Evolutionary conservation across 78 protist species (phyloP).

Genomic region (Tieghemostelium lacteum): DNA sequence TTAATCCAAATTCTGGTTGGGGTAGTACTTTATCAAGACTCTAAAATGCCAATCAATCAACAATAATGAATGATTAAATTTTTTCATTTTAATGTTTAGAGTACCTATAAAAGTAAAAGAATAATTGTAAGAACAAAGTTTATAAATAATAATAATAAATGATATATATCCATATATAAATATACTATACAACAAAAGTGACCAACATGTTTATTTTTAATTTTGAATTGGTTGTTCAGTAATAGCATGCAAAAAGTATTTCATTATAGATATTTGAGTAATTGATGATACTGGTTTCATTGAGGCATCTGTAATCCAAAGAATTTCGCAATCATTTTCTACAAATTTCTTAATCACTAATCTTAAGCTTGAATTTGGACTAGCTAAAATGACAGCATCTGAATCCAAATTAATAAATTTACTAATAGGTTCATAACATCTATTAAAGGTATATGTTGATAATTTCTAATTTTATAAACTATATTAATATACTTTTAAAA

Average conservation of each 20-base stretch:
- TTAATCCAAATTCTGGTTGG: too few relatives aligned
- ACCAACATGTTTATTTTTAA: too few relatives aligned
- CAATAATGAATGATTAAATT: too few relatives aligned
- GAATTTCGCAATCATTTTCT: slow-evolving; percentile 38
- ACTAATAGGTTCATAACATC: slow-evolving; percentile 62
- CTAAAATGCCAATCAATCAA: too few relatives aligned
- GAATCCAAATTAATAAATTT: slow-evolving; percentile 21
- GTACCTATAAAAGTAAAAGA: too few relatives aligned
- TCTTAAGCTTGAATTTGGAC: slow-evolving; percentile 33
- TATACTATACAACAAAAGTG: too few relatives aligned
- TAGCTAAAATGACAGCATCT: neutral
- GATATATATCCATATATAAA: too few relatives aligned
- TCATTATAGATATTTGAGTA: slow-evolving; percentile 44
- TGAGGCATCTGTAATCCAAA: slow-evolving; percentile 54
- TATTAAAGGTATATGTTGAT: slow-evolving; percentile 52
- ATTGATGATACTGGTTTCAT: slow-evolving; percentile 40
- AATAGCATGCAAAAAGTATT: slow-evolving; percentile 61
- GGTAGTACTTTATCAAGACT: too few relatives aligned
- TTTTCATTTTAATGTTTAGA: too few relatives aligned
- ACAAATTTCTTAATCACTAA: slow-evolving; percentile 35
- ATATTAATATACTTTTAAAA: neutral
- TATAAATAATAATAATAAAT: too few relatives aligned
- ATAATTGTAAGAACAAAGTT: too few relatives aligned
- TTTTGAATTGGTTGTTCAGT: too few relatives aligned
- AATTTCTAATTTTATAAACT: slow-evolving; percentile 16